Percentiles rank a stretch among this genome's conserved stretches.
Evolutionary conservation across 2,329 filamentous ascomycete genomes (phyloP).

Genomic region (Xylaria sp.): DNA sequence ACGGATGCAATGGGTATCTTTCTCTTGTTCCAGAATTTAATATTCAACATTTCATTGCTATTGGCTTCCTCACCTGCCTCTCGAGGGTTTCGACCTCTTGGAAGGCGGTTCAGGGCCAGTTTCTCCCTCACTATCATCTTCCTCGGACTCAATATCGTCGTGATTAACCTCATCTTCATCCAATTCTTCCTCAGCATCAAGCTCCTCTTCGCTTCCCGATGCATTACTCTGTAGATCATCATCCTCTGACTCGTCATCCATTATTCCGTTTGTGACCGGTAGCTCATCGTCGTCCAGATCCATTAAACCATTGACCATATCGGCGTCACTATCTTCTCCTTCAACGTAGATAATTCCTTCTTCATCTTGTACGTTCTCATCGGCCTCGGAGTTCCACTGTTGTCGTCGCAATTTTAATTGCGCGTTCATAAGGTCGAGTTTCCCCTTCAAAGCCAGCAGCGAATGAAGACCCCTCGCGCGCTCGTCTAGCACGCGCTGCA

Average conservation of each 20-base stretch:
- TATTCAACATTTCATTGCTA: constrained; percentile 42
- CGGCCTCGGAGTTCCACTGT: constrained; percentile 66
- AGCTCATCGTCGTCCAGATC: constrained; percentile 70
- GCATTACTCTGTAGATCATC: constrained; percentile 57
- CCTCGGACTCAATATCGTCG: constrained; percentile 69
- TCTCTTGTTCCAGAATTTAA: constrained; percentile 35
- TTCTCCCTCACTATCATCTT: constrained; percentile 64
- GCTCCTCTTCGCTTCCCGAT: constrained; percentile 60
- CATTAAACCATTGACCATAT: constrained; percentile 56
- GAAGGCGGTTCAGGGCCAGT: constrained; percentile 59
- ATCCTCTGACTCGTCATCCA: constrained; percentile 70
- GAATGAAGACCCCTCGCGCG: constrained; percentile 84
- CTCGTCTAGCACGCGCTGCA: constrained; percentile 89
- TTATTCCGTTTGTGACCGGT: constrained; percentile 64
- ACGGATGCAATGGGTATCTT: constrained; percentile 43
- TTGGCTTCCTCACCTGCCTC: constrained; percentile 51
- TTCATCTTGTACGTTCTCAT: constrained; percentile 65
- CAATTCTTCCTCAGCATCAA: constrained; percentile 61
- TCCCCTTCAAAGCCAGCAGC: constrained; percentile 89
- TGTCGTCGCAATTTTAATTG: constrained; percentile 86
- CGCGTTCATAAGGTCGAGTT: constrained; percentile 91
- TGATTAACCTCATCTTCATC: constrained; percentile 71
- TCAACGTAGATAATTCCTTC: constrained; percentile 88
- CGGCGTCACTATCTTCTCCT: constrained; percentile 73
- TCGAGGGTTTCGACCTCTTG: constrained; percentile 53